Evolutionary conservation across 2,329 filamentous ascomycete genomes (phyloP), one percentile per base, ranked within the genome.

Genomic region (Scorias spongiosa): DNA sequence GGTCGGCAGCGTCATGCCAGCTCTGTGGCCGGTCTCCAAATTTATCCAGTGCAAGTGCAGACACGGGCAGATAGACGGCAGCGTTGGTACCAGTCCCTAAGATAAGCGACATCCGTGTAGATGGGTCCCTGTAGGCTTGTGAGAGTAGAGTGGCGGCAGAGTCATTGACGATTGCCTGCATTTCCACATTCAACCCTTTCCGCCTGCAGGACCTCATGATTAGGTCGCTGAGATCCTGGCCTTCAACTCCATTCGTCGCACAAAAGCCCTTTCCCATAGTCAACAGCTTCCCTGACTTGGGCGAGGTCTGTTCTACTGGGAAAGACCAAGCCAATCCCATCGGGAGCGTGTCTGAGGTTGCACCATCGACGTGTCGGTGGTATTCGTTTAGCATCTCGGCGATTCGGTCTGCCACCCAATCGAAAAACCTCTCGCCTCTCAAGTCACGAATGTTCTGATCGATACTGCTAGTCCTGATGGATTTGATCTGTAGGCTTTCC

Each of bases 261-360:
- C 66, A 63, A 54, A 80, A 80, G 1, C 76, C 76, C 57, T 81
- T 81, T 47, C 77, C 77, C 77, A 81, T 81, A 12, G 68, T 67
- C 42, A 77, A 65, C 15, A 80, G 61, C 39, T 68, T 69, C 6
- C 75, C 77, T 40, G 66, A 72, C 43, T 70, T 66, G 44, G 69
- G 67, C 10, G 75, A 79, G 5, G 75, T 80, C 61, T 80, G 75
- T 59, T 79, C 72, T 44, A 81, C 69, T 0, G 77, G 77, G 57
- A 81, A 80, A 2, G 76, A 79, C 77, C 77, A 81, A 2, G 77
- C 74, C 49, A 81, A 53, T 2, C 77, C 77, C 67, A 80, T 74
- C 5, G 69, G 65, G 44, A 80, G 59, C 10, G 63, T 65, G 2
- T 57, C 57, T 11, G 55, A 49, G 1, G 51, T 49, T 5, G 53